Evolutionary conservation across 1,139 yeast genomes (phyloP), one percentile per base, ranked within the genome.

Genomic region (Hyphopichia khmerensis): DNA sequence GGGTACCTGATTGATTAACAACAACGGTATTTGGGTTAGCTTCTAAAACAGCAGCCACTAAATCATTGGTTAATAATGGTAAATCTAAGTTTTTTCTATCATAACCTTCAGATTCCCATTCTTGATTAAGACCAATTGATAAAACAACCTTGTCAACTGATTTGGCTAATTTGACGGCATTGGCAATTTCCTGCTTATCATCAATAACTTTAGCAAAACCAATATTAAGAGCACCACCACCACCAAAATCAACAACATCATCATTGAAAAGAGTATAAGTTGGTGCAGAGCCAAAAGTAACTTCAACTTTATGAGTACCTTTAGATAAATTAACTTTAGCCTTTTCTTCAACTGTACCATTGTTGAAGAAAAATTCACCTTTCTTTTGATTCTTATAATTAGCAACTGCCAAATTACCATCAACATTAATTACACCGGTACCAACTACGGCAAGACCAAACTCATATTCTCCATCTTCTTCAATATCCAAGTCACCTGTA

Each of bases 1-100:
- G 86, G 10, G 84, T 70, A 41, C 87, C 87, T 2, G 82, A 72
- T 56, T 80, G 85, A 59, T 78, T 74, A 21, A 80, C 83, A 37
- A 80, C 65, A 18, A 79, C 72, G 9, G 76, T 69, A 52, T 79
- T 76, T 33, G 73, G 70, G 51, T 79, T 80, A 36, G 66, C 84
- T 38, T 64, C 64, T 31, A 68, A 43, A 16, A 81, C 72, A 30
- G 69, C 77, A 26, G 55, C 60, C 21, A 80, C 67, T 43, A 81
- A 64, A 36, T 68, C 64, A 47, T 79, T 71, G 34, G 79, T 72
- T 43, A 62, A 57, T 11, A 76, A 76, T 35, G 87, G 86, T 26
- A 79, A 52, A 9, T 53, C 57, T 65, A 64, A 59, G 43, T 55
- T 45, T 19, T 65, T 59, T 44, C 72, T 52, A 48, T 67, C 72